A percentile compares a stretch with the other conserved stretches of the same genome.
These are phyloP conservation scores for Leccinum subgranulosum DNA, from an alignment of 768 basidiomycete genomes.

Conservation along the genomic window DNA sequence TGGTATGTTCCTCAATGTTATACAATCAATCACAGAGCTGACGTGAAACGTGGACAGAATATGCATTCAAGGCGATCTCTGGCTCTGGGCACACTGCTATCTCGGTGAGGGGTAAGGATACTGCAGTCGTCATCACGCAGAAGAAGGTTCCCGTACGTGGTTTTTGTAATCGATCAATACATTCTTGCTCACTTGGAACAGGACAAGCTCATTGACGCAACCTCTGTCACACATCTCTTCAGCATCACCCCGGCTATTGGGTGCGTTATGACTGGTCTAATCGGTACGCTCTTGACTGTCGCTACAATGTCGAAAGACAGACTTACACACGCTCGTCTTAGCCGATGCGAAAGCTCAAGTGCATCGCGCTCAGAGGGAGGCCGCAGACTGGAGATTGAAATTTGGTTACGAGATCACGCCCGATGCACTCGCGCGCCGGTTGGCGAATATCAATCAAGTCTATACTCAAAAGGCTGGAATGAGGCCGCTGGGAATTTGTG, in stretches of 20 bases:
- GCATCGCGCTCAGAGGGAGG: slow-evolving; percentile 79
- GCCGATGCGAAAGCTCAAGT: slow-evolving; percentile 95
- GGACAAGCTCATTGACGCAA: slow-evolving; percentile 97
- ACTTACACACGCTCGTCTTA: slow-evolving; percentile 28
- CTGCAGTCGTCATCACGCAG: slow-evolving; percentile 94
- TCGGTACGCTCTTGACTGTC: slow-evolving; percentile 52
- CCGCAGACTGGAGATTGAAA: slow-evolving; percentile 91
- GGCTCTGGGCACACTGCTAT: slow-evolving; percentile 95
- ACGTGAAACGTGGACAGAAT: slow-evolving; percentile 55
- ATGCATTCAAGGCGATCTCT: slow-evolving; percentile 99
- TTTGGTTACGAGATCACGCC: slow-evolving; percentile 98
- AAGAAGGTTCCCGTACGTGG: slow-evolving; percentile 92
- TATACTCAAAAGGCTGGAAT: slow-evolving; percentile 97
- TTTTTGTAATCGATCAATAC: not conserved
- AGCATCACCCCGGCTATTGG: slow-evolving; percentile 96
- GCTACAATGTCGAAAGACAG: not conserved
- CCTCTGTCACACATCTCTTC: slow-evolving; percentile 92
- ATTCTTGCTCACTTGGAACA: slow-evolving; percentile 29
- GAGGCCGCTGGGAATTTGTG: slow-evolving; percentile 95
- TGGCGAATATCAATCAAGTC: slow-evolving; percentile 98
- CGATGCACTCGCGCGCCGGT: slow-evolving; percentile 87
- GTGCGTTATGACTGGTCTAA: slow-evolving; percentile 96
- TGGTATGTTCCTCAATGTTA: slow-evolving; percentile 49
- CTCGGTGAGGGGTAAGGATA: slow-evolving; percentile 91
- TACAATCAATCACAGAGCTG: not conserved